Conservation (phyloP, 2,329 filamentous ascomycete genomes). For the Fusarium sp. region DNA sequence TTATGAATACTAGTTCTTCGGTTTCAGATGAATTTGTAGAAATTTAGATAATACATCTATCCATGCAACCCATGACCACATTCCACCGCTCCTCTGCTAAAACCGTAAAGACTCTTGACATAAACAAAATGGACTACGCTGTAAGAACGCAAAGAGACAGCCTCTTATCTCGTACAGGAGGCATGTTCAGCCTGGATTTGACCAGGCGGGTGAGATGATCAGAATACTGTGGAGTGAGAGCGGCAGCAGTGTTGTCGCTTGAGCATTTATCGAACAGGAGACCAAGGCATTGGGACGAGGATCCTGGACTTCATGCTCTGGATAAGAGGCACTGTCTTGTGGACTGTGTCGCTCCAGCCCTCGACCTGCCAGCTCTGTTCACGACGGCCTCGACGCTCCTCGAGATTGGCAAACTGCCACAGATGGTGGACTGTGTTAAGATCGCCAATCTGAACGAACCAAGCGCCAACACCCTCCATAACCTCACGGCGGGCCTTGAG, state of each 20-base stretch:
- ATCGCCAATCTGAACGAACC: conserved; percentile 98
- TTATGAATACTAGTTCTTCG: neutral
- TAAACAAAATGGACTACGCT: conserved; percentile 27
- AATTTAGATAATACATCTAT: conserved; percentile 38
- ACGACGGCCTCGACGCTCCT: conserved; percentile 87
- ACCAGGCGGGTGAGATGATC: neutral
- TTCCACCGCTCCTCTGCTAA: conserved; percentile 31
- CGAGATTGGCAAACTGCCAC: conserved; percentile 97
- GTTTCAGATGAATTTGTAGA: conserved; percentile 29
- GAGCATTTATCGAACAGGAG: conserved; percentile 75
- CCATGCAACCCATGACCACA: conserved; percentile 39
- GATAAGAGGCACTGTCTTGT: conserved; percentile 97
- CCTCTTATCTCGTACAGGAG: conserved; percentile 24
- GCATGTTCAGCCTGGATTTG: neutral
- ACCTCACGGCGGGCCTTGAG: conserved; percentile 91
- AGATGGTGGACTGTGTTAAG: conserved; percentile 97
- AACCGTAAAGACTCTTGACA: conserved; percentile 16
- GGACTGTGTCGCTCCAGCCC: conserved; percentile 96
- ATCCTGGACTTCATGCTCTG: conserved; percentile 96
- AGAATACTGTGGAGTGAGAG: neutral
- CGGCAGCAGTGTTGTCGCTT: neutral
- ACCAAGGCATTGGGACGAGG: conserved; percentile 95
- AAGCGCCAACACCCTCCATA: conserved; percentile 97
- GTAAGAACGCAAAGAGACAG: conserved; percentile 1
- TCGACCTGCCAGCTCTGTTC: conserved; percentile 96